Percentiles rank a stretch among this genome's conserved stretches.
These are phyloP conservation scores for Kodamaea jinghongensis DNA, from an alignment of 805 yeast genomes.

Conservation along the genomic window DNA sequence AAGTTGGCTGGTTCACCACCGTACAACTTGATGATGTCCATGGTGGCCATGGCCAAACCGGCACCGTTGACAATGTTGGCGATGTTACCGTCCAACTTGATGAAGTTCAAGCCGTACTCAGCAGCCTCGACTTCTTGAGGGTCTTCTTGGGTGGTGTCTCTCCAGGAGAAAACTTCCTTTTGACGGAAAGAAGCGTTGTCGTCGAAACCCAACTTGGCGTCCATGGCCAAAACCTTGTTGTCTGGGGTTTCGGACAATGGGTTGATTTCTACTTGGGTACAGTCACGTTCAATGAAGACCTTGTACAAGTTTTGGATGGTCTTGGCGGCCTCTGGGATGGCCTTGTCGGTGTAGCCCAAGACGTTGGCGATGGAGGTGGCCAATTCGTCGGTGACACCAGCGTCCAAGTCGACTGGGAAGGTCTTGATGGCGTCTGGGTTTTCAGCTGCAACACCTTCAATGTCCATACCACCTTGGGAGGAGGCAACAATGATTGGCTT, in stretches of 20 bases:
- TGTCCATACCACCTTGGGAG: constrained; percentile 99
- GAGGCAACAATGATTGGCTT: constrained; percentile 93
- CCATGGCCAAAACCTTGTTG: constrained; percentile 93
- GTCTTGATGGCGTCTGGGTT: constrained; percentile 91
- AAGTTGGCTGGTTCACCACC: constrained; percentile 99
- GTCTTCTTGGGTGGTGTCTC: constrained; percentile 97
- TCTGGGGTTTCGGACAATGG: constrained; percentile 93
- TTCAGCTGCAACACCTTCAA: constrained; percentile 94
- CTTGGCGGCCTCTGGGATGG: constrained; percentile 83
- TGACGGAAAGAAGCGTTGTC: constrained; percentile 96
- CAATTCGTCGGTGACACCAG: constrained; percentile 75
- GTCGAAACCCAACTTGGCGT: constrained; percentile 97
- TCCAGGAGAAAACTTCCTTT: constrained; percentile 91
- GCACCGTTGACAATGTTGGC: constrained; percentile 99
- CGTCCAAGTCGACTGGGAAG: constrained; percentile 70
- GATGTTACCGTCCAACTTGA: constrained; percentile 96
- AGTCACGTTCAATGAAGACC: constrained; percentile 87
- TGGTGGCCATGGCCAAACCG: constrained; percentile 99
- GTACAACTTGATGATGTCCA: constrained; percentile 97
- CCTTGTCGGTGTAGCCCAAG: constrained; percentile 76
- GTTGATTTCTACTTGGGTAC: constrained; percentile 98
- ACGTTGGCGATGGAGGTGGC: constrained; percentile 76
- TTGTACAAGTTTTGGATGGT: constrained; percentile 83
- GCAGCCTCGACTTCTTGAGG: constrained; percentile 95
- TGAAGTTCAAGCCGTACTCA: constrained; percentile 87